Evolutionary conservation across 2,329 filamentous ascomycete genomes (phyloP), one percentile per base, ranked within the genome.

Genomic region (Apiospora sp.): DNA sequence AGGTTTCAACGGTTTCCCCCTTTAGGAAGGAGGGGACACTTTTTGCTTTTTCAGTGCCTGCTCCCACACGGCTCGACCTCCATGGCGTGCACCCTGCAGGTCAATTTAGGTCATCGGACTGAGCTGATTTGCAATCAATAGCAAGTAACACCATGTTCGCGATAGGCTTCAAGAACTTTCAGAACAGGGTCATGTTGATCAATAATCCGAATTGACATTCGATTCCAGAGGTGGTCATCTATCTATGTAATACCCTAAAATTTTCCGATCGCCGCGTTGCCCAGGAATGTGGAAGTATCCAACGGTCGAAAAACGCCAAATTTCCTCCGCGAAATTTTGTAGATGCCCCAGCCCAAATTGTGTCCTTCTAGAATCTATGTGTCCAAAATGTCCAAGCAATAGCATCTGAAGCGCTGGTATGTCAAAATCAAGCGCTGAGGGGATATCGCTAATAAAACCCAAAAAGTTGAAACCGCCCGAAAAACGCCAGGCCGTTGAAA

Each of bases 161-260:
- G 7, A 61, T 10, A 6, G 54, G 7, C 16, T 37, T 61, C 30
- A 64, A 41, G 7, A 41, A 41, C 27, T 30, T 30, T 4, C 16
- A 22, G 24, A 8, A 27, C 37, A 13, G n/a, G 16, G 19, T 12
- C 12, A 8, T 64, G 3, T 41, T n/a, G 58, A 41, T 61, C 3
- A n/a, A 22, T 14, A 13, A 37, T 64, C 0, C 58, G 34, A 64
- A 64, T 41, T 64, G 58, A 41, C 27, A 41, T 64, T 64, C 58
- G 58, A 24, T 41, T 64, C 34, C 58, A 37, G 58, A 64, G 58
- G 58, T n/a, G n/a, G 58, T 64, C 58, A 64, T 64, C 34, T 64
- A 64, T 64, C 34, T 64, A 64, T 64, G 58, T 37, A 64, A 64
- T 41, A 14, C 51, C 58, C 22, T 41, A 64, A 64, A 24, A 12